phyloP scores from a whole-genome alignment of 2,329 filamentous ascomycete species.

The Ophioceras dolichostomum region DNA sequence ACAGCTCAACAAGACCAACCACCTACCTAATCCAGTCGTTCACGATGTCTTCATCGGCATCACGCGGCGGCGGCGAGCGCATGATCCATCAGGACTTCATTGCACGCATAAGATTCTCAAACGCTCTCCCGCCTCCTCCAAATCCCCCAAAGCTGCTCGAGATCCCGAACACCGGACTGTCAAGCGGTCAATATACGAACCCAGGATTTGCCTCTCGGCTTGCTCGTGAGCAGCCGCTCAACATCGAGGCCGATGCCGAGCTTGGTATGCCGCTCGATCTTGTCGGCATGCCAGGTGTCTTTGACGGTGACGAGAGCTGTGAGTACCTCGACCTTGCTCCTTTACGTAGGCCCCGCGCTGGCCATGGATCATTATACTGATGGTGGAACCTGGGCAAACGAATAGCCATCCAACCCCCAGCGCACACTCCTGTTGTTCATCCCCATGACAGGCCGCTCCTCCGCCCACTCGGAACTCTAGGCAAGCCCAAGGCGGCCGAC shows the following conservation, averaged over 20 bases:
- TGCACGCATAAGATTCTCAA: constrained; percentile 87
- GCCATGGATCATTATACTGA: background rate
- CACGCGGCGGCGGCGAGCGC: constrained; percentile 37
- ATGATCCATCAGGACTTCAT: constrained; percentile 91
- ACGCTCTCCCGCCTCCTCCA: constrained; percentile 86
- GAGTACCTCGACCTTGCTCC: too few relatives aligned
- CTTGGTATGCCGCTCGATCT: constrained; percentile 95
- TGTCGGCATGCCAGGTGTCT: constrained; percentile 87
- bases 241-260: constrained; percentile 95
- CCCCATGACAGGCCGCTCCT: constrained; percentile 77
- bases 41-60: constrained; percentile 28
- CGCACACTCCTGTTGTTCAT: constrained; percentile 59
- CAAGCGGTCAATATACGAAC: constrained; percentile 77
- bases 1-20: too few relatives aligned
- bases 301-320: constrained; percentile 93
- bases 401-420: constrained; percentile 71
- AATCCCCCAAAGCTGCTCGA: constrained; percentile 94
- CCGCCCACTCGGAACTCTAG: constrained; percentile 70
- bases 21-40: too few relatives aligned
- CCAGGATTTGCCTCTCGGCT: constrained; percentile 83
- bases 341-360: too few relatives aligned
- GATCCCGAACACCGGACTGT: constrained; percentile 85
- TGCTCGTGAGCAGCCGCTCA: constrained; percentile 82
- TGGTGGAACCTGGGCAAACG: too few relatives aligned
- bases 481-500: constrained; percentile 67